Evolutionary conservation across 495 filamentous ascomycete species (phyloP).

Genomic region (Podospora fimiseda): DNA sequence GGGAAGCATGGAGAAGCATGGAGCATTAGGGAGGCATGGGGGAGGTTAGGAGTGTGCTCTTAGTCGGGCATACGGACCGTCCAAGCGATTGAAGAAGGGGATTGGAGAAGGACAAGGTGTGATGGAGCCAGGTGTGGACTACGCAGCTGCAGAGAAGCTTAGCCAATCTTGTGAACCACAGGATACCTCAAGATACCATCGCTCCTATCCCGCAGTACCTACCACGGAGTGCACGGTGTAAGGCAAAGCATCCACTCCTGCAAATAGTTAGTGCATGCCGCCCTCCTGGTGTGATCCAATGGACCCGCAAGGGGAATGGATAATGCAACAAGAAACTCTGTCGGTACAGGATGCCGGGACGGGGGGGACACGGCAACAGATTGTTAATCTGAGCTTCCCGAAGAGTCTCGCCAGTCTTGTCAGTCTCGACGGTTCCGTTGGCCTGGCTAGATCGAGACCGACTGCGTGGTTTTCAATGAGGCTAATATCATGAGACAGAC

Average conservation of each 20-base stretch:
- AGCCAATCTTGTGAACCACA: constrained; percentile 17
- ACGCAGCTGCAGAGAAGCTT: constrained; percentile 19
- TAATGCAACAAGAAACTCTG: background rate
- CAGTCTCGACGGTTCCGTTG: constrained; percentile 11
- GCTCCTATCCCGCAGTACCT: no score
- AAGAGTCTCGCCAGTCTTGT: constrained; percentile 14
- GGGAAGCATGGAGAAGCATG: constrained; percentile 1
- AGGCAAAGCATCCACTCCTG: constrained; percentile 23
- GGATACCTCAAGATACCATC: constrained; percentile 1
- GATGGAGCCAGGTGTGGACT: constrained; percentile 5
- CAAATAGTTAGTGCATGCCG: constrained; percentile 15
- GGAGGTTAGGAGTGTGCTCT: constrained; percentile 4
- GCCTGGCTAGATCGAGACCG: constrained; percentile 15
- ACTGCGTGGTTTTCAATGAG: constrained; percentile 19
- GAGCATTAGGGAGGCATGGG: no score
- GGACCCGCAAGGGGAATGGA: background rate
- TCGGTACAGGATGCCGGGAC: constrained; percentile 8
- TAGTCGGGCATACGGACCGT: constrained; percentile 25
- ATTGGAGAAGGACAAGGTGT: constrained; percentile 1
- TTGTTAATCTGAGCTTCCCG: constrained; percentile 19
- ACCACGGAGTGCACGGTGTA: background rate
- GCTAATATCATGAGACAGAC: constrained; percentile 25
- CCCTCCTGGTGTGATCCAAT: constrained; percentile 2
- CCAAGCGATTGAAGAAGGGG: constrained; percentile 12
- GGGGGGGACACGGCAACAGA: constrained; percentile 21